These are phyloP conservation scores for Rhodotorula sp. DNA, from an alignment of 1,284 basidiomycete genomes.

Conservation along the genomic window DNA sequence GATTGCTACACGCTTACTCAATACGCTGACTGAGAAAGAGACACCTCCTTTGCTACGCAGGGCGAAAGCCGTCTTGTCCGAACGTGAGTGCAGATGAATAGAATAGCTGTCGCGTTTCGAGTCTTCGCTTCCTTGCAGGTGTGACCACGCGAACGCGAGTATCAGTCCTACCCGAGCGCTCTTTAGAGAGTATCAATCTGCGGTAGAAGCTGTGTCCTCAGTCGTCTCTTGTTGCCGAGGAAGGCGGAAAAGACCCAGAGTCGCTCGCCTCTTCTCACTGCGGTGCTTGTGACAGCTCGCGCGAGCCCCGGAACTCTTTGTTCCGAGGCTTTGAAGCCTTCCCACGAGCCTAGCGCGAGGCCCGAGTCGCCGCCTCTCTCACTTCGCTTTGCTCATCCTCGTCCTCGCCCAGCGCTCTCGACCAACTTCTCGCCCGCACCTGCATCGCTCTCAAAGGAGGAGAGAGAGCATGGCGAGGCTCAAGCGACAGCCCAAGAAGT, in stretches of 20 bases:
- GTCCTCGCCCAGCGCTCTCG: no score
- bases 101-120: no score
- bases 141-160: no score
- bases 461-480: constrained; percentile 25
- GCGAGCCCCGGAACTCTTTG: no score
- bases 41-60: no score
- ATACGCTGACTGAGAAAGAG: no score
- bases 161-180: no score
- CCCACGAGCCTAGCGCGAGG: background rate
- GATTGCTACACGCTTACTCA: no score
- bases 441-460: background rate
- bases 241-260: background rate
- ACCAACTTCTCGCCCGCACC: background rate
- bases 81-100: no score
- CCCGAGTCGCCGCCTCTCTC: background rate
- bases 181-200: background rate
- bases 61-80: no score
- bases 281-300: background rate
- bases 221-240: background rate
- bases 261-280: no score
- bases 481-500: constrained; percentile 37
- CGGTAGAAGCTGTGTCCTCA: background rate
- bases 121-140: no score
- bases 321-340: background rate
- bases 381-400: background rate